A percentile compares a stretch with the other conserved stretches of the same genome.
Conservation (phyloP, 345 rosid species). For the Citrus maxima region DNA sequence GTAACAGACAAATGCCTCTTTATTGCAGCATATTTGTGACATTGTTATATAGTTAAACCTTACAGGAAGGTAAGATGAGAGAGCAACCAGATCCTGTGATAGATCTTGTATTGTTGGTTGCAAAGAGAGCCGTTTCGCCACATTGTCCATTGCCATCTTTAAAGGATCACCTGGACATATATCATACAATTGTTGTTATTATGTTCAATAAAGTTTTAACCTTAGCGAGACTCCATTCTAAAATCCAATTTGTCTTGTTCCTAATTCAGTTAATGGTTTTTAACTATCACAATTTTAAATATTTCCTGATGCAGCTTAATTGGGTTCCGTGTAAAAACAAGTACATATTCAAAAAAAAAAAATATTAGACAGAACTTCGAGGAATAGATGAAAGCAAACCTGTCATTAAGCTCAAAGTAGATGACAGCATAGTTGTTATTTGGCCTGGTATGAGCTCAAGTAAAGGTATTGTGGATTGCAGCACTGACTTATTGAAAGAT, state of each 20-base stretch:
- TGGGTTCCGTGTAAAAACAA: not conserved
- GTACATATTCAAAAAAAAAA: not conserved
- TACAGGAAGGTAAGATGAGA: constrained; percentile 16
- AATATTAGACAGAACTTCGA: not conserved
- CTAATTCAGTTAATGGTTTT: not conserved
- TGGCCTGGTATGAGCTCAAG: constrained; percentile 42
- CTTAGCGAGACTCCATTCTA: not conserved
- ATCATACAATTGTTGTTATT: not conserved
- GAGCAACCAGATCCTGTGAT: constrained; percentile 5
- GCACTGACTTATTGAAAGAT: constrained; percentile 53
- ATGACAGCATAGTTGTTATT: constrained; percentile 19
- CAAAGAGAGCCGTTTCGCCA: constrained; percentile 6
- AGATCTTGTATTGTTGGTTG: constrained; percentile 6
- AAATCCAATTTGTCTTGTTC: not conserved
- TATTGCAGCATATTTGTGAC: not conserved
- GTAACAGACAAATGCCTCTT: not conserved
- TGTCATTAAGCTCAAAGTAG: constrained; percentile 39
- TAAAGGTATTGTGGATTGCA: constrained; percentile 50
- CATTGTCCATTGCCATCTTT: constrained; percentile 6
- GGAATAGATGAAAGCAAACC: constrained; percentile 32
- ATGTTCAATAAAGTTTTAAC: not conserved
- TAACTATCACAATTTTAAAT: not conserved
- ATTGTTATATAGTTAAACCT: not conserved
- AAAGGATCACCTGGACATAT: constrained; percentile 5
- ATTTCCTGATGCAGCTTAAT: not conserved